Conservation (phyloP, 1,284 basidiomycete genomes). For the Apiotrichum laibachii region DNA sequence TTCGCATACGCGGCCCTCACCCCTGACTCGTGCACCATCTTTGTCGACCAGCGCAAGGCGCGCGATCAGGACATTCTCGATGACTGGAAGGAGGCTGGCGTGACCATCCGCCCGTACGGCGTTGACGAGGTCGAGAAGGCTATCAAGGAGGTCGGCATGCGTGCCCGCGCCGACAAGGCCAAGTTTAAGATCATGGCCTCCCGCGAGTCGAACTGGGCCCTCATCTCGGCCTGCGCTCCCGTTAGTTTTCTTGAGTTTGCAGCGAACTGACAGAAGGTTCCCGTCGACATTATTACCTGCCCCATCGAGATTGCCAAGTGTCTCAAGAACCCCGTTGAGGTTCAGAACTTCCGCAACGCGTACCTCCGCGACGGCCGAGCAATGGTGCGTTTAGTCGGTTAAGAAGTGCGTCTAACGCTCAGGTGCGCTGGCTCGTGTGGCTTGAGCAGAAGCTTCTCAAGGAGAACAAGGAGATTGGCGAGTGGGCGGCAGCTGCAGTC, state of each 20-base stretch:
- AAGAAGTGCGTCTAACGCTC: background rate
- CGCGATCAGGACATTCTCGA: constrained; percentile 30
- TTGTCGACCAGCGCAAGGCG: constrained; percentile 43
- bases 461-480: constrained; percentile 72
- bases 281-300: constrained; percentile 41
- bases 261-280: constrained; percentile 21
- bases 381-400: constrained; percentile 60
- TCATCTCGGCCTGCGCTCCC: constrained; percentile 33
- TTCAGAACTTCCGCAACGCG: constrained; percentile 75
- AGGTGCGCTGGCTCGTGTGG: constrained; percentile 79
- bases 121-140: constrained; percentile 71
- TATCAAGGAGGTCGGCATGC: constrained; percentile 50
- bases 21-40: constrained; percentile 51
- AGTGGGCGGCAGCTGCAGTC: constrained; percentile 84
- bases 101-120: constrained; percentile 65
- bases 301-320: constrained; percentile 74
- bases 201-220: constrained; percentile 44
- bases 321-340: constrained; percentile 81
- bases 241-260: constrained; percentile 21
- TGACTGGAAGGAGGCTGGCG: constrained; percentile 55
- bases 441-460: constrained; percentile 74
- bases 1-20: constrained; percentile 77
- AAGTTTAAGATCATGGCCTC: constrained; percentile 35
- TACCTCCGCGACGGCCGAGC: constrained; percentile 89
- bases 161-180: constrained; percentile 10